phyloP scores from a whole-genome alignment of 345 rosid species.

The Camelina neglecta region DNA sequence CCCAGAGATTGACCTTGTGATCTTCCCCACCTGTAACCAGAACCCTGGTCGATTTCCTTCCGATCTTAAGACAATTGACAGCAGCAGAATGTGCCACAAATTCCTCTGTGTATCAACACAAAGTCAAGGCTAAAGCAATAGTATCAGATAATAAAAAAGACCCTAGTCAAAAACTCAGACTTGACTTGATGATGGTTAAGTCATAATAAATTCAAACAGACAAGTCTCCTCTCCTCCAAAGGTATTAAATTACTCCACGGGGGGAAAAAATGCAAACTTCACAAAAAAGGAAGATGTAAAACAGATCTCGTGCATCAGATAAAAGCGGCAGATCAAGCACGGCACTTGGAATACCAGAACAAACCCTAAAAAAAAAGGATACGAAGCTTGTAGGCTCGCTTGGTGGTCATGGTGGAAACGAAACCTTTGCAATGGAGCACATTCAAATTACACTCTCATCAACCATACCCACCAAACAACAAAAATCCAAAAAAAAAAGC shows the following conservation, averaged over 20 bases:
- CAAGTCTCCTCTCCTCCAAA: slow-evolving; percentile 16
- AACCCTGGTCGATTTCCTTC: slow-evolving; percentile 95
- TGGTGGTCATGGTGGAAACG: slow-evolving; percentile 77
- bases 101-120: slow-evolving; percentile 62
- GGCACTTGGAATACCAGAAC: slow-evolving; percentile 1
- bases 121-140: slow-evolving; percentile 55
- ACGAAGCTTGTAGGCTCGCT: slow-evolving; percentile 99
- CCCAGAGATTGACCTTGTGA: slow-evolving; percentile 98
- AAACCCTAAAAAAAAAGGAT: slow-evolving; percentile 55
- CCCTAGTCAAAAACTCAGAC: slow-evolving; percentile 30
- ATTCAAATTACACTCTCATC: slow-evolving; percentile 42
- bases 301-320: slow-evolving; percentile 40
- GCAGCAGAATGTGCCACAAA: slow-evolving; percentile 95
- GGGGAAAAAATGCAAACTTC: not conserved
- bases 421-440: slow-evolving; percentile 57
- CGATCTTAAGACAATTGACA: slow-evolving; percentile 95
- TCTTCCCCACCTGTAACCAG: slow-evolving; percentile 99
- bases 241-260: slow-evolving; percentile 38
- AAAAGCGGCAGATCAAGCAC: slow-evolving; percentile 45
- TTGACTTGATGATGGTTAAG: not conserved
- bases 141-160: not conserved
- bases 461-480: not conserved
- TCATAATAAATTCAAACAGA: slow-evolving; percentile 37
- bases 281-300: not conserved
- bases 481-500: slow-evolving; percentile 15